A percentile compares a stretch with the other conserved stretches of the same genome.
These are phyloP conservation scores for Holtermanniella nyarrowii DNA, from an alignment of 768 basidiomycete species.

Conservation along the genomic window DNA sequence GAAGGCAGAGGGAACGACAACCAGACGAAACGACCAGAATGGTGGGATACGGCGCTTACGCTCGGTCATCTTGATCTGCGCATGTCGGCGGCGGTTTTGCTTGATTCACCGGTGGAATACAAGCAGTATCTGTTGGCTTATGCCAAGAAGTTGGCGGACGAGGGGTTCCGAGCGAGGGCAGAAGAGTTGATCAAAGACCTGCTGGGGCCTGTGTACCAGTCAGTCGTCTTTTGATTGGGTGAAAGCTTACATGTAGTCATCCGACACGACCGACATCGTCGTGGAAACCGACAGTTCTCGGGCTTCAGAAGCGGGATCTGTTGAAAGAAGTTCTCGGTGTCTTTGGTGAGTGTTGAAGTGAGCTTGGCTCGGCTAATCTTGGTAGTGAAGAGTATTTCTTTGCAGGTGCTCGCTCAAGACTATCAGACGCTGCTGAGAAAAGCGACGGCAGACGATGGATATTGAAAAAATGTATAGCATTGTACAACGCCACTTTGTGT, in stretches of 20 bases:
- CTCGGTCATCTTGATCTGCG: constrained; percentile 81
- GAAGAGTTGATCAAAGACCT: constrained; percentile 87
- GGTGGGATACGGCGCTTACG: constrained; percentile 75
- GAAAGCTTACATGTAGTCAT: constrained; percentile 4
- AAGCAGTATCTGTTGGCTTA: constrained; percentile 64
- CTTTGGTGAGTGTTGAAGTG: constrained; percentile 56
- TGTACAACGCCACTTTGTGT: too few relatives aligned
- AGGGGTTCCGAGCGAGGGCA: constrained; percentile 74
- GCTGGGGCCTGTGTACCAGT: constrained; percentile 84
- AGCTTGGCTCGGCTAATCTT: too few relatives aligned
- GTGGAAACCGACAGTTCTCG: constrained; percentile 62
- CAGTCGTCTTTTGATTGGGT: constrained; percentile 35
- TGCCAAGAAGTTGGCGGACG: constrained; percentile 75
- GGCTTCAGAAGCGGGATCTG: constrained; percentile 68
- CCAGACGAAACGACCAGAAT: constrained; percentile 46
- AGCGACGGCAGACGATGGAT: constrained; percentile 6
- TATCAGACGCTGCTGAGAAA: constrained; percentile 63
- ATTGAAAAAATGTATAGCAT: background rate
- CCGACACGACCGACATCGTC: constrained; percentile 56
- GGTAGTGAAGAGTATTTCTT: constrained; percentile 67
- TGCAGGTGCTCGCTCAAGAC: constrained; percentile 63
- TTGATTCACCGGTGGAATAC: constrained; percentile 80
- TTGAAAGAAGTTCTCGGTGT: constrained; percentile 66
- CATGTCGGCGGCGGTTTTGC: constrained; percentile 58
- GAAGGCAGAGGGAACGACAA: constrained; percentile 1